Percentiles rank a stretch among this genome's conserved stretches.
Evolutionary conservation across 345 rosid genomes (phyloP).

Genomic region (Populus simonii): DNA sequence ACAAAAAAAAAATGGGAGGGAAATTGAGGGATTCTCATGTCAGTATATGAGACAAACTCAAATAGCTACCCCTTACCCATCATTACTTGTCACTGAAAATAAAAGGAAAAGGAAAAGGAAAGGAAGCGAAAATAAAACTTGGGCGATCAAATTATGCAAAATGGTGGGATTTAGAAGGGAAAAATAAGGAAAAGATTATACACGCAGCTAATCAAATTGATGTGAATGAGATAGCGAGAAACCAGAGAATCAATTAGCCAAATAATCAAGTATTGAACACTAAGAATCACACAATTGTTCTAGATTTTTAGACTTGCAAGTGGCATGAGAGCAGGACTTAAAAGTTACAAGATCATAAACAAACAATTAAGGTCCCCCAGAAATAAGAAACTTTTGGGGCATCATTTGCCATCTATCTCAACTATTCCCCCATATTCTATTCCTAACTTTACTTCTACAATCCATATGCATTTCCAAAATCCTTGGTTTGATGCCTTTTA

Average conservation of each 20-base stretch:
- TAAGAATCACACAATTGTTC: neutral
- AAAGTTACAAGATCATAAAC: neutral
- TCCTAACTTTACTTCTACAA: neutral
- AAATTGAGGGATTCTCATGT: neutral
- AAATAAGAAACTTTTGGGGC: neutral
- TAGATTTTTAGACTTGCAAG: neutral
- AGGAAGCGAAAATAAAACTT: neutral
- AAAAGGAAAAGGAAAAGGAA: neutral
- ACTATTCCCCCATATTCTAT: constrained; percentile 1
- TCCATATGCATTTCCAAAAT: neutral
- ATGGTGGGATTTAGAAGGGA: neutral
- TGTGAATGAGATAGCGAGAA: neutral
- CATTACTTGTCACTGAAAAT: neutral
- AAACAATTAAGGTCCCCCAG: neutral
- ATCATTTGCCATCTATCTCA: constrained; percentile 6
- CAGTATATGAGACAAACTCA: neutral
- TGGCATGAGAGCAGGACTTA: neutral
- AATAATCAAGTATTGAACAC: neutral
- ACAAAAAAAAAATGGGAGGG: neutral
- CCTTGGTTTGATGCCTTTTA: neutral
- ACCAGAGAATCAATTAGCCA: neutral
- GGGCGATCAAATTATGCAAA: neutral
- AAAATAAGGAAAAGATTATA: neutral
- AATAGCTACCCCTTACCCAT: neutral
- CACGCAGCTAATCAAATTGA: neutral